phyloP scores from a whole-genome alignment of 352 stramenopile species.

The Blastocystis sp. region DNA sequence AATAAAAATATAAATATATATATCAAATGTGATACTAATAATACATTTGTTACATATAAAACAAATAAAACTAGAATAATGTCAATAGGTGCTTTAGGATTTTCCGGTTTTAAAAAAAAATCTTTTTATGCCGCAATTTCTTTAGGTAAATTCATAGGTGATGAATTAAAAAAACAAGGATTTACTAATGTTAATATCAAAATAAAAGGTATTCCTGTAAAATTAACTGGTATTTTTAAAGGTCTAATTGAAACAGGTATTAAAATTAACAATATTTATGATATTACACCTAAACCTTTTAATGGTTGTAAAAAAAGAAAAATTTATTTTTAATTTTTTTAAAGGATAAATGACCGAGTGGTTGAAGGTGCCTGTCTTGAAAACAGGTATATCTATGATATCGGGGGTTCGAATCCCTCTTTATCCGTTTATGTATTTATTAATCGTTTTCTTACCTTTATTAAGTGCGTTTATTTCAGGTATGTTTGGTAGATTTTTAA shows the following conservation, averaged over 20 bases:
- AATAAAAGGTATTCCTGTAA: conserved; percentile 43
- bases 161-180: too few relatives aligned
- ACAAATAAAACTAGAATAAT: conserved; percentile 6
- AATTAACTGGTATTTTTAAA: conserved; percentile 38
- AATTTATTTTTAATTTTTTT: conserved; percentile 43
- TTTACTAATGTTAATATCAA: too few relatives aligned
- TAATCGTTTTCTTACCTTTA: conserved; percentile 41
- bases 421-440: conserved; percentile 41
- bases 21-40: conserved; percentile 34
- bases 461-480: conserved; percentile 25
- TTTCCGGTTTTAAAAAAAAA: too few relatives aligned
- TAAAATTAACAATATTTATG: conserved; percentile 43
- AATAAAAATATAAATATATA: conserved; percentile 37
- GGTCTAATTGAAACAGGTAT: too few relatives aligned
- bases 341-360: conserved; percentile 41
- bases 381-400: conserved; percentile 41
- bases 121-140: conserved; percentile 35
- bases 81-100: conserved; percentile 22
- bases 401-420: conserved; percentile 41
- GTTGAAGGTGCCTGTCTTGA: conserved; percentile 44
- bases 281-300: conserved; percentile 44
- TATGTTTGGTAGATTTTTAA: conserved; percentile 35
- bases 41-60: conserved; percentile 28
- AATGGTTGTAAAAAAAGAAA: conserved; percentile 46
- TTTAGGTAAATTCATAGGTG: conserved; percentile 16